Conservation (phyloP, 495 filamentous ascomycete species). For the Achaetomiella virescens region DNA sequence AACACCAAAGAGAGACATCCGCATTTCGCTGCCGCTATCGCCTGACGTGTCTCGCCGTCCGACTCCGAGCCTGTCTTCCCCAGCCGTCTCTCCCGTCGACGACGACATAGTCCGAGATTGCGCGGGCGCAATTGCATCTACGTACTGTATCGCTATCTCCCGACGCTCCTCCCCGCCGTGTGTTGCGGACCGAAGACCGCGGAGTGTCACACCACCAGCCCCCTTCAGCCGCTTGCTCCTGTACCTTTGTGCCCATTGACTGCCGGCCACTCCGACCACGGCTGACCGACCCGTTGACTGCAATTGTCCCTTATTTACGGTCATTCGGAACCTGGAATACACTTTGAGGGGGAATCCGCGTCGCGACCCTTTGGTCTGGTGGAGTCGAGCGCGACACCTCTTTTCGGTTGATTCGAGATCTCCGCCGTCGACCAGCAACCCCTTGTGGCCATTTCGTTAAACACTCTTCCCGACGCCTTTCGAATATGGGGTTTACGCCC, state of each 20-base stretch:
- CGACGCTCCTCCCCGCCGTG: not conserved
- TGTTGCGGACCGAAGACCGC: not conserved
- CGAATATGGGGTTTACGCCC: constrained; percentile 14
- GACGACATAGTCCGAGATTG: not conserved
- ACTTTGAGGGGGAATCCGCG: not conserved
- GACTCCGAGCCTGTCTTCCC: too few relatives aligned
- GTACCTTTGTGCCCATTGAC: not conserved
- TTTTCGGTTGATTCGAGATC: not conserved
- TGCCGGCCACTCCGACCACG: not conserved
- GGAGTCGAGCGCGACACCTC: constrained; percentile 6
- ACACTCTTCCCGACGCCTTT: not conserved
- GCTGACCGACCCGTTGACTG: not conserved
- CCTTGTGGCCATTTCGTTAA: not conserved
- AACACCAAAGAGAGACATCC: too few relatives aligned
- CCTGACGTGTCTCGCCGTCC: too few relatives aligned
- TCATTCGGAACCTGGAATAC: not conserved
- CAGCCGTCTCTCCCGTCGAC: not conserved
- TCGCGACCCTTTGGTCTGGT: constrained; percentile 1
- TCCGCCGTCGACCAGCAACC: not conserved
- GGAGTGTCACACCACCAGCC: not conserved
- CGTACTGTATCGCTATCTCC: not conserved
- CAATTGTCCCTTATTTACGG: not conserved
- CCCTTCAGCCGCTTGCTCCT: not conserved
- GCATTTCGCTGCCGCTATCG: too few relatives aligned
- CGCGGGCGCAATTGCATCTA: not conserved